These are phyloP conservation scores for Areca catechu DNA, from an alignment of 176 grass and related monocot species.

Conservation along the genomic window DNA sequence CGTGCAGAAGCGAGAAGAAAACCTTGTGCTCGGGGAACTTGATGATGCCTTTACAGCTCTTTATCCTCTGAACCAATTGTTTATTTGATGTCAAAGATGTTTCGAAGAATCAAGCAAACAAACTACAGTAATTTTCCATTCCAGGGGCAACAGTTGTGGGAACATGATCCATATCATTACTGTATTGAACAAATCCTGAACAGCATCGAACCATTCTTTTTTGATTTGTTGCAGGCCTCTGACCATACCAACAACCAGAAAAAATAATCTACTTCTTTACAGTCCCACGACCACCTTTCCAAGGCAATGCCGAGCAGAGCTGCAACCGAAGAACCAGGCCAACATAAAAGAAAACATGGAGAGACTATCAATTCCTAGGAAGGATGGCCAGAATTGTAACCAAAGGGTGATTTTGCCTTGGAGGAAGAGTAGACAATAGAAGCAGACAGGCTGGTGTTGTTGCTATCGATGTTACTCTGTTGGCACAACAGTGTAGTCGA, in stretches of 20 bases:
- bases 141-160: not conserved
- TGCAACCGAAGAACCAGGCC: not conserved
- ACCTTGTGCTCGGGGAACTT: too few relatives aligned
- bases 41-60: too few relatives aligned
- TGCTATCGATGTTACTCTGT: not conserved
- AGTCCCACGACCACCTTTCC: conserved; percentile 14
- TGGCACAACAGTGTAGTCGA: conserved; percentile 33
- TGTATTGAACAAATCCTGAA: conserved; percentile 20
- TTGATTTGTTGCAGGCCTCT: conserved; percentile 13
- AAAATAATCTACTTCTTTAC: conserved; percentile 30
- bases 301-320: conserved; percentile 3
- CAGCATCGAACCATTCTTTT: conserved; percentile 15
- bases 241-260: conserved; percentile 17
- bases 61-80: too few relatives aligned
- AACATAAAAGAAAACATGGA: not conserved
- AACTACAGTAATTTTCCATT: too few relatives aligned
- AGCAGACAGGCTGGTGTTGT: conserved; percentile 41
- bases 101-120: too few relatives aligned
- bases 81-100: too few relatives aligned
- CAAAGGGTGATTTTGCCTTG: conserved; percentile 53
- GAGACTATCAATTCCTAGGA: not conserved
- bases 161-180: conserved; percentile 3
- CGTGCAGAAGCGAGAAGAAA: too few relatives aligned
- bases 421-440: conserved; percentile 27
- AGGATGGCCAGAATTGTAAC: conserved; percentile 14